These are phyloP conservation scores for Ustilago bromivora DNA, from an alignment of 1,284 basidiomycete species.

Conservation along the genomic window DNA sequence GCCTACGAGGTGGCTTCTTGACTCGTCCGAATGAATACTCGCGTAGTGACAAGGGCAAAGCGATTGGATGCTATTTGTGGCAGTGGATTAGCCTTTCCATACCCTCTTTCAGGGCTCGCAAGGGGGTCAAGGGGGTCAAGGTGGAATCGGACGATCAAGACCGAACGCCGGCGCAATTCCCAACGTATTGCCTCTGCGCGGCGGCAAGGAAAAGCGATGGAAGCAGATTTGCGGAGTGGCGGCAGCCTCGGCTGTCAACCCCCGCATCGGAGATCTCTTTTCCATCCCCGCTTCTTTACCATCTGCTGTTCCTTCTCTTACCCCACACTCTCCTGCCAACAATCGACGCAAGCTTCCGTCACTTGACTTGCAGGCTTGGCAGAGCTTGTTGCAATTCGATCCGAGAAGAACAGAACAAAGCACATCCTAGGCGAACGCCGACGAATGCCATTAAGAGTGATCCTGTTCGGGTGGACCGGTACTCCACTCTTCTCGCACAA, in stretches of 20 bases:
- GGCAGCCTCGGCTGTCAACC: constrained; percentile 23
- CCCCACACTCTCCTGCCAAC: constrained; percentile 6
- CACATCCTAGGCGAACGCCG: constrained; percentile 14
- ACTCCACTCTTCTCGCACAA: neutral
- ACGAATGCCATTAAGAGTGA: constrained; percentile 6
- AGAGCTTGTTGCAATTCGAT: neutral
- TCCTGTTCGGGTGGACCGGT: neutral
- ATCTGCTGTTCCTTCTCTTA: neutral
- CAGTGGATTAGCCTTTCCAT: no score
- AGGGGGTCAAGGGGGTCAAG: neutral
- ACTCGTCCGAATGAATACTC: neutral
- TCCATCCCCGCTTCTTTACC: neutral
- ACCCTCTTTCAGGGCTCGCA: no score
- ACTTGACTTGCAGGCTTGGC: neutral
- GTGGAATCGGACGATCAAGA: neutral
- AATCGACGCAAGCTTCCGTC: neutral
- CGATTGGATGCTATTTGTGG: no score
- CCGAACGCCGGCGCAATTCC: neutral
- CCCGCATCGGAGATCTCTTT: constrained; percentile 39
- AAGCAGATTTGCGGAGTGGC: constrained; percentile 18
- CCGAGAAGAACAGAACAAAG: constrained; percentile 4
- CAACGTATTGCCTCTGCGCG: neutral
- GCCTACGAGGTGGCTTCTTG: neutral
- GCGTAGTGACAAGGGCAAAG: neutral
- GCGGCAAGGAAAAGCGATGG: neutral